These are phyloP conservation scores for Cystobasidium onofrii DNA, from an alignment of 768 basidiomycete species.

Conservation along the genomic window DNA sequence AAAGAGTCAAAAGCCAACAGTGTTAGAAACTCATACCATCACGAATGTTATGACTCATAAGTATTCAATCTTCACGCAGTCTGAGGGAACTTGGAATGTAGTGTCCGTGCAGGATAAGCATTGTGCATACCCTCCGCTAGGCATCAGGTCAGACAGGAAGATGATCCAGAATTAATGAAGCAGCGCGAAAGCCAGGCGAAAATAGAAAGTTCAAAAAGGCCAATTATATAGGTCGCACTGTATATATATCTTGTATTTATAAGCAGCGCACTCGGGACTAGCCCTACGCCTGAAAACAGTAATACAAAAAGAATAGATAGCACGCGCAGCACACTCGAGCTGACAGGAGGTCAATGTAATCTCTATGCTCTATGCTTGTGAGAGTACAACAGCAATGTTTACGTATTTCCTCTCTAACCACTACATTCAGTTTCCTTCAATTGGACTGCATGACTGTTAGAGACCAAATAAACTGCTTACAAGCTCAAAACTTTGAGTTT, in stretches of 20 bases:
- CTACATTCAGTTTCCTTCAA: no score
- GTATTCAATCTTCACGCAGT: slow-evolving; percentile 28
- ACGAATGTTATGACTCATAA: slow-evolving; percentile 3
- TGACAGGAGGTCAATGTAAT: no score
- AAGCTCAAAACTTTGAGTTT: not conserved
- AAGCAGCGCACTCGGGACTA: not conserved
- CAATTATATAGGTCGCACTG: no score
- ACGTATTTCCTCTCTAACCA: no score
- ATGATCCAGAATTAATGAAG: slow-evolving; percentile 1
- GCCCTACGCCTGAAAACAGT: not conserved
- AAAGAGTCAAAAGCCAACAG: slow-evolving; percentile 2
- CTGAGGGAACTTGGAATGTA: slow-evolving; percentile 27
- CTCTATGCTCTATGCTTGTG: not conserved
- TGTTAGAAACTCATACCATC: slow-evolving; percentile 24
- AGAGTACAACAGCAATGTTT: not conserved
- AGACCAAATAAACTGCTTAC: not conserved
- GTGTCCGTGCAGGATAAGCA: not conserved
- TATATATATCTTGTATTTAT: not conserved
- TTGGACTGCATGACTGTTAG: no score
- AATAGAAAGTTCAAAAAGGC: no score
- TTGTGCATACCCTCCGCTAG: slow-evolving; percentile 23
- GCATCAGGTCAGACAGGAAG: slow-evolving; percentile 17
- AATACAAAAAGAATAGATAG: not conserved
- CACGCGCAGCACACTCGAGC: no score
- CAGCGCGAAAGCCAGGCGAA: no score